Evolutionary conservation across 2,329 filamentous ascomycete genomes (phyloP).

Genomic region (Paecilomyces sp.): DNA sequence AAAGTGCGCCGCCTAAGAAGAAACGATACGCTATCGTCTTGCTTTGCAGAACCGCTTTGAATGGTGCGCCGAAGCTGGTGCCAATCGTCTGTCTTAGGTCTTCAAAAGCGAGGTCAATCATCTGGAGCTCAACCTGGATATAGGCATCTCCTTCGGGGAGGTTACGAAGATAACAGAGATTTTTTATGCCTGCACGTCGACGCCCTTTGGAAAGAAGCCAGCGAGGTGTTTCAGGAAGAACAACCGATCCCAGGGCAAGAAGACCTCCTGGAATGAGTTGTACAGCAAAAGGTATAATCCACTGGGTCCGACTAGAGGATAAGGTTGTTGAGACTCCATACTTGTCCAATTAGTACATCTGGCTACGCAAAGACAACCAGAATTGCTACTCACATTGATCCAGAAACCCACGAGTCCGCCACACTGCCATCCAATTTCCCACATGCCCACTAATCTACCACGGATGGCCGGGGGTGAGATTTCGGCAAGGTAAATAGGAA

Average conservation of each 20-base stretch:
- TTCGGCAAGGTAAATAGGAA: slow-evolving; percentile 55
- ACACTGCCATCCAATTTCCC: slow-evolving; percentile 51
- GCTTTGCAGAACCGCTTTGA: slow-evolving; percentile 47
- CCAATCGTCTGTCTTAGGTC: slow-evolving; percentile 57
- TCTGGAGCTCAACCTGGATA: no score
- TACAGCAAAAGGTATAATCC: slow-evolving; percentile 36
- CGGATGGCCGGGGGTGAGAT: slow-evolving; percentile 52
- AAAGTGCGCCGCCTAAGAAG: slow-evolving; percentile 65
- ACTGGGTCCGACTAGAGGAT: slow-evolving; percentile 26
- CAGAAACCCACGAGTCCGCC: slow-evolving; percentile 46
- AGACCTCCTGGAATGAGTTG: slow-evolving; percentile 32
- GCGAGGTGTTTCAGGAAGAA: slow-evolving; percentile 58
- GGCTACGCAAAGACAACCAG: slow-evolving; percentile 1
- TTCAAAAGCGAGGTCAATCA: no score
- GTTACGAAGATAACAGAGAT: no score
- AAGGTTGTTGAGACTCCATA: slow-evolving; percentile 47
- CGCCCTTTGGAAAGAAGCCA: slow-evolving; percentile 64
- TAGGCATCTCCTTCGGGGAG: no score
- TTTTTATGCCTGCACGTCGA: no score
- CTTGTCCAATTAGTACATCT: slow-evolving; percentile 8
- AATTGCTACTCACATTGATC: slow-evolving; percentile 32
- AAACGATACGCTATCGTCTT: slow-evolving; percentile 62
- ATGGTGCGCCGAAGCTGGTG: slow-evolving; percentile 68
- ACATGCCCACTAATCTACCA: slow-evolving; percentile 51
- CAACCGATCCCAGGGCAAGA: slow-evolving; percentile 43